Conservation (phyloP, 23 red algal species). For the Gracilaria caudata region DNA sequence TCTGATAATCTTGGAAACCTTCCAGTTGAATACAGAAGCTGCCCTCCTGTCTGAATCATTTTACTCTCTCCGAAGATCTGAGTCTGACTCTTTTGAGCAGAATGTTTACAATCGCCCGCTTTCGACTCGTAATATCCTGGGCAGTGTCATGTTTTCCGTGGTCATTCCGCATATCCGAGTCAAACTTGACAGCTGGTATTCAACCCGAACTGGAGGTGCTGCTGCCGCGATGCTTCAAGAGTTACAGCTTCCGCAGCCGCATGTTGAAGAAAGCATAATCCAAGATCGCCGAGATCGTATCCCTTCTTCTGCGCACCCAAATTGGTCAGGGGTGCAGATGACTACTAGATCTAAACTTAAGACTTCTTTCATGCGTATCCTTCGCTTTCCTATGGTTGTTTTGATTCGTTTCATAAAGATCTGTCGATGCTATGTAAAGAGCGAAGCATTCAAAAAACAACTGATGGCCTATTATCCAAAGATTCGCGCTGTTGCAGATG, state of each 20-base stretch:
- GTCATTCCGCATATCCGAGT: slow-evolving; percentile 36
- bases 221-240: slow-evolving; percentile 52
- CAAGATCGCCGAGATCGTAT: no score
- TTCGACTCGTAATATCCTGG: neutral
- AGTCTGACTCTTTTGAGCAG: neutral
- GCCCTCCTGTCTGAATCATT: slow-evolving; percentile 61
- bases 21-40: slow-evolving; percentile 28
- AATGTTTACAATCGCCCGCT: neutral
- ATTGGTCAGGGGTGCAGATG: neutral
- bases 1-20: slow-evolving; percentile 36
- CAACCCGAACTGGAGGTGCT: slow-evolving; percentile 44
- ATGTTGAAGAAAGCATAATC: neutral
- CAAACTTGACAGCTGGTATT: slow-evolving; percentile 40
- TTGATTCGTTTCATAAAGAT: neutral
- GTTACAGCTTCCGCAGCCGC: neutral
- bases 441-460: slow-evolving; percentile 7
- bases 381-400: neutral
- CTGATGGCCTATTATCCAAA: slow-evolving; percentile 47
- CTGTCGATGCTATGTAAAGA: neutral
- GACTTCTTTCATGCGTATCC: neutral
- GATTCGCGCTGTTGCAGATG: slow-evolving; percentile 39
- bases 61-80: slow-evolving; percentile 52
- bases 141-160: slow-evolving; percentile 10
- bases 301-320: neutral
- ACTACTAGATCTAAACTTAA: neutral